Percentiles rank a stretch among this genome's conserved stretches.
phyloP scores from a whole-genome alignment of 805 yeast genomes.

The Kluyveromyces nonfermentans region DNA sequence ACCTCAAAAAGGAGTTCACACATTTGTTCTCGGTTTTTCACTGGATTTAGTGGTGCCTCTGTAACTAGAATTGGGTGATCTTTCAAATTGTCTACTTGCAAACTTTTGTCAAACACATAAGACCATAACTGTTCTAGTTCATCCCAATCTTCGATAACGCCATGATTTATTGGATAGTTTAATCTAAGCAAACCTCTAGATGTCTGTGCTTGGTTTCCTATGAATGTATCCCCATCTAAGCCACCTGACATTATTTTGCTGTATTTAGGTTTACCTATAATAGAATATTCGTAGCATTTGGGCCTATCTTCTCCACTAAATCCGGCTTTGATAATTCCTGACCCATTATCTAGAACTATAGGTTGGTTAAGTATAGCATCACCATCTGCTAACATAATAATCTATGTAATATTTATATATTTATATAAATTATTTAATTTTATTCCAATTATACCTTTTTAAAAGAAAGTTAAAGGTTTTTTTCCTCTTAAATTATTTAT shows the following conservation, averaged over 20 bases:
- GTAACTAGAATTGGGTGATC: conserved; percentile 85
- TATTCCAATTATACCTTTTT: not conserved
- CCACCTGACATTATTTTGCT: conserved; percentile 70
- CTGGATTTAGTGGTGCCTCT: conserved; percentile 82
- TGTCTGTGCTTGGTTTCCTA: conserved; percentile 70
- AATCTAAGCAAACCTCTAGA: conserved; percentile 68
- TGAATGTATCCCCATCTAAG: conserved; percentile 53
- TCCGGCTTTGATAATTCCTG: conserved; percentile 79
- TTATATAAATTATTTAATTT: too few relatives aligned
- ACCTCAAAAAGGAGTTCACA: conserved; percentile 88
- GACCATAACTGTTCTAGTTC: conserved; percentile 82
- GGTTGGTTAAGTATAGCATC: conserved; percentile 51
- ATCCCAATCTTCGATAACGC: conserved; percentile 72
- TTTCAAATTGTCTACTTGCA: conserved; percentile 47
- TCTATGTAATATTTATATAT: too few relatives aligned
- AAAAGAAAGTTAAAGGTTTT: not conserved
- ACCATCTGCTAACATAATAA: conserved; percentile 2
- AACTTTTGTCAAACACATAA: conserved; percentile 47
- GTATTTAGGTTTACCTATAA: conserved; percentile 79
- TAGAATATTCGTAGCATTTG: conserved; percentile 48
- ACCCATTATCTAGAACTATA: conserved; percentile 73
- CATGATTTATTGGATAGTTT: conserved; percentile 69
- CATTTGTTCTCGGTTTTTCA: conserved; percentile 82
- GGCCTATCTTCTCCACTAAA: conserved; percentile 91
- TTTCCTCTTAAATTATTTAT: not conserved